Base-by-base conservation (phyloP, 2,329 filamentous ascomycete species). In the Epichloe baconii region DNA sequence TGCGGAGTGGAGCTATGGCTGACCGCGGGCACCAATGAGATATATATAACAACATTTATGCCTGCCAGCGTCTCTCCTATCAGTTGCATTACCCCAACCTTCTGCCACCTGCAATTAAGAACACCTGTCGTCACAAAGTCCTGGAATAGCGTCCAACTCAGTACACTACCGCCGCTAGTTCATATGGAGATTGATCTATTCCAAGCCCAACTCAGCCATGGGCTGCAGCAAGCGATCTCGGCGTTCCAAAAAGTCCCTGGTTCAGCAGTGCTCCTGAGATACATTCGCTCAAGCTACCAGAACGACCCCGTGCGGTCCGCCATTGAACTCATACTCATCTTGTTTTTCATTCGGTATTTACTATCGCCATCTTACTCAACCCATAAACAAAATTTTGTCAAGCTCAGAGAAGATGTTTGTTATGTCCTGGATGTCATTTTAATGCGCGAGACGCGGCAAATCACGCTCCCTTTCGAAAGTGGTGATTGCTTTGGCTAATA, bases 211-310 rank as follows among this genome's bases (percentile, higher is more conserved):
- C 71, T 79, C 58, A 60, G 79, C 55, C 70, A 75, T 53, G 65
- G 72, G 52, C 75, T 76, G 57, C 68, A 79, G 44, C 70, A 76
- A 54, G 72, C 77, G 23, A 73, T 74, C 49, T 72, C 80, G 53
- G 77, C 83, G 52, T 94, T 98, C 65, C 90, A 96, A 62, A 88
- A 86, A 63, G 79, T 98, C 40, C 94, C 93, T 34, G 93, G 93
- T 49, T 97, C 91, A 34, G 87, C 91, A 42, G 95, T 98, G 60
- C 76, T 97, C 62, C 80, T 95, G 59, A 87, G 93, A 56, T 98
- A 98, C 70, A 89, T 98, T 65, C 88, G 88, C 68, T 95, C 89
- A 52, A 95, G 89, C 66, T 97, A 98, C 73, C 93, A 98, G 72
- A 86, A 98, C 65, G 93, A 98, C 62, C 93, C 93, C 10, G 82